Conservation (phyloP, 1,139 yeast species). For the Meyerozyma carpophila region DNA sequence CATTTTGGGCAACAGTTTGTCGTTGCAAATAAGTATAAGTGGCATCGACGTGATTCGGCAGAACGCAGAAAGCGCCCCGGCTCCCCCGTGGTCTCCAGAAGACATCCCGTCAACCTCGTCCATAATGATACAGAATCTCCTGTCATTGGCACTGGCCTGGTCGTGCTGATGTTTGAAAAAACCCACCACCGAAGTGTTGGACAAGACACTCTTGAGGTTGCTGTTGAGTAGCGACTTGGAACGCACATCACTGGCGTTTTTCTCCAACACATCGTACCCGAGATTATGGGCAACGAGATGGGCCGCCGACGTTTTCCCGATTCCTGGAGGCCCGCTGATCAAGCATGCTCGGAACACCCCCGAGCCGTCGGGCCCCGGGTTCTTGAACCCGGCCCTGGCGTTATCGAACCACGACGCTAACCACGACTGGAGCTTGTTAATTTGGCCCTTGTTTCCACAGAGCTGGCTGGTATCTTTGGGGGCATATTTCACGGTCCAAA, state of each 20-base stretch:
- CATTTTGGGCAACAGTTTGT: conserved; percentile 89
- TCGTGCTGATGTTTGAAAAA: conserved; percentile 48
- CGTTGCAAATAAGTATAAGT: conserved; percentile 89
- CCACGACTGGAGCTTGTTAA: conserved; percentile 67
- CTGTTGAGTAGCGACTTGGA: conserved; percentile 70
- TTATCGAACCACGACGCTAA: conserved; percentile 68
- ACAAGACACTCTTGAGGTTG: conserved; percentile 65
- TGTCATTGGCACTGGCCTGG: conserved; percentile 26
- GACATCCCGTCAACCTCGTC: conserved; percentile 99
- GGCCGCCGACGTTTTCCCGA: conserved; percentile 79
- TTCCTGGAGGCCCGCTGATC: conserved; percentile 83
- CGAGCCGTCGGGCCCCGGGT: conserved; percentile 54
- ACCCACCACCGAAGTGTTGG: conserved; percentile 81
- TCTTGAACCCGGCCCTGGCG: conserved; percentile 50
- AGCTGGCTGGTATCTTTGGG: conserved; percentile 71
- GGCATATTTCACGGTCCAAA: conserved; percentile 94
- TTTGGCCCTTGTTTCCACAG: conserved; percentile 85
- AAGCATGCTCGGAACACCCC: conserved; percentile 75
- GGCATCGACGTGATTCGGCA: conserved; percentile 87
- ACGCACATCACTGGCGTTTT: conserved; percentile 85
- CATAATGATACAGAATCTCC: conserved; percentile 76
- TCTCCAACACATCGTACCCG: conserved; percentile 70
- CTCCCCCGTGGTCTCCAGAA: conserved; percentile 98
- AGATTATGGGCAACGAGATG: conserved; percentile 62
- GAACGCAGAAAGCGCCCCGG: conserved; percentile 86